Percentiles rank a stretch among this genome's conserved stretches.
phyloP scores from a whole-genome alignment of 208 protist species.

The Leishmania lainsoni region DNA sequence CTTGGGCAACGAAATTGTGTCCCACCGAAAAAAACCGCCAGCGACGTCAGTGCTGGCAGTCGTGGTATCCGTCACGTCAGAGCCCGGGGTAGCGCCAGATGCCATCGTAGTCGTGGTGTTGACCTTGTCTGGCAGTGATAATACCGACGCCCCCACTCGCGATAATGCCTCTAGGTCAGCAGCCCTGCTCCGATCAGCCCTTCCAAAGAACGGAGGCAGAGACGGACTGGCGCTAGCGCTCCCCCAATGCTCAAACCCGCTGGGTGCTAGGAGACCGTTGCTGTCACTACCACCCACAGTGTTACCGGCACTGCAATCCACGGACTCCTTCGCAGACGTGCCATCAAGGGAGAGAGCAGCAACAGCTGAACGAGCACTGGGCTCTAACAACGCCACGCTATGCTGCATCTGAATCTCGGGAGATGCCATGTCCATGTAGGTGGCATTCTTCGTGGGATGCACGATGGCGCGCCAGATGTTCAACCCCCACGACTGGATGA shows the following conservation, averaged over 20 bases:
- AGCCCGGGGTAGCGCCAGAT: neutral
- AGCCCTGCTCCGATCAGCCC: neutral
- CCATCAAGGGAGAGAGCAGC: neutral
- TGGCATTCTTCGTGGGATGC: conserved; percentile 36
- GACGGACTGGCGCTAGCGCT: neutral
- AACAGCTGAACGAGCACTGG: neutral
- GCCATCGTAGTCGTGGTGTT: neutral
- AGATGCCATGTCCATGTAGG: conserved; percentile 48
- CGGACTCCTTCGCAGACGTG: neutral
- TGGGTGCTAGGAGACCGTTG: neutral
- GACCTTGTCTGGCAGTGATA: neutral
- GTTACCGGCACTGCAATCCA: neutral
- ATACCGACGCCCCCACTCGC: neutral
- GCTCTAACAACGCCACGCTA: neutral
- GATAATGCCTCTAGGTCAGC: neutral
- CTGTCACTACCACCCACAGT: neutral
- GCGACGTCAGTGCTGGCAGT: neutral
- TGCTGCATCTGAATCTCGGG: conserved; percentile 27
- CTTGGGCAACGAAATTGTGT: conserved; percentile 33
- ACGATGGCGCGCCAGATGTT: conserved; percentile 54
- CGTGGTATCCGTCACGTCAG: neutral
- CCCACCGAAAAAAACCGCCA: conserved; percentile 35
- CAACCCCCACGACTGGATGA: conserved; percentile 43
- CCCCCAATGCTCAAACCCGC: neutral
- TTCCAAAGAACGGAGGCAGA: neutral